Evolutionary conservation across 345 rosid genomes (phyloP), one percentile per base, ranked within the genome.

Genomic region (Gossypium stocksii): DNA sequence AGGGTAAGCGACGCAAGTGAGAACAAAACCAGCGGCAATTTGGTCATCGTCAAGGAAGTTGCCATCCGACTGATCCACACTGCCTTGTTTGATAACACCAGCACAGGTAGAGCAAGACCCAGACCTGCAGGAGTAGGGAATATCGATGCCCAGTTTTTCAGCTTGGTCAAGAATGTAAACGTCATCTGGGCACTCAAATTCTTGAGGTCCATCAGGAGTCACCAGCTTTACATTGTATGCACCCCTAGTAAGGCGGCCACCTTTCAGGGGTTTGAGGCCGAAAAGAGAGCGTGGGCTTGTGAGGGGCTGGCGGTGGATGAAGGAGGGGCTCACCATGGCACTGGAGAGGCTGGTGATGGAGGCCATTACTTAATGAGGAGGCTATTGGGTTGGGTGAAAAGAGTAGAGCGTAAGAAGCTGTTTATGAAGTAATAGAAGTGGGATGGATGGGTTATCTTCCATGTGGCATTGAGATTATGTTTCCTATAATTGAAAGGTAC

Each of bases 81-180:
- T 1, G 2, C 97, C 98, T 1, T 41, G 12, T 1, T 66, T 48
- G 7, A 94, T 52, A 70, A 82, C 89, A 5, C 97, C 97, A 0
- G 93, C 94, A 64, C 98, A 94, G 7, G 91, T 84, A 2, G 98
- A 91, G 87, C 98, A 94, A 25, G 98, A 80, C 9, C 98, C 98
- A 2, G 96, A 96, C 74, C 98, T 82, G 89, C 98, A 94, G 0
- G 98, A 94, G 93, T 89, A 92, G 1, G 98, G 98, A 70, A 92
- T 72, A 76, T 92, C 98, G 5, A 92, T 61, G 3, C 97, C 99
- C 2, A 8, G 5, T 57, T 89, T 94, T 77, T 95, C 99, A 0
- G 93, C 94, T 0, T 77, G 72, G 85, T 95, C 99, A 1, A 95
- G 86, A 67, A 92, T 81, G 83, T 91, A 95, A 0, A 16, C 66